A percentile compares a stretch with the other conserved stretches of the same genome.
Conservation (phyloP, 176 grass and related monocot genomes). For the Paspalum notatum region DNA sequence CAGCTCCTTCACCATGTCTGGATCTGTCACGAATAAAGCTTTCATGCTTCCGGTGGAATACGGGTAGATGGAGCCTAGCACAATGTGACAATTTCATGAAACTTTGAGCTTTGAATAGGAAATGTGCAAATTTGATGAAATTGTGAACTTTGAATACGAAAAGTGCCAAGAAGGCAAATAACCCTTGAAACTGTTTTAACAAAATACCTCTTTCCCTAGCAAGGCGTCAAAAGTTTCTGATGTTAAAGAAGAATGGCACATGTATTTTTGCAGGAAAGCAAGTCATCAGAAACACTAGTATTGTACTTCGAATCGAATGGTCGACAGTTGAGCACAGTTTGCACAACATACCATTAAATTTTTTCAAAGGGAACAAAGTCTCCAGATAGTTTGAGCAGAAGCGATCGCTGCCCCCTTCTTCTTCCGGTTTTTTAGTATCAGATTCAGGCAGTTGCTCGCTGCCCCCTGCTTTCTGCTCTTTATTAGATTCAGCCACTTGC, state of each 20-base stretch:
- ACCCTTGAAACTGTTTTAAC: too few relatives aligned
- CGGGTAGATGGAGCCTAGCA: slow-evolving; percentile 60
- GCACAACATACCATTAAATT: slow-evolving; percentile 56
- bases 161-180: too few relatives aligned
- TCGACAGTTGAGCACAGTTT: neutral
- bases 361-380: slow-evolving; percentile 67
- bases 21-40: slow-evolving; percentile 51
- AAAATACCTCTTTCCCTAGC: too few relatives aligned
- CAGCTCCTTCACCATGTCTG: slow-evolving; percentile 70
- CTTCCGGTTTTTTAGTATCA: too few relatives aligned
- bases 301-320: neutral
- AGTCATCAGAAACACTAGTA: neutral
- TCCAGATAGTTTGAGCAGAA: slow-evolving; percentile 50
- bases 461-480: too few relatives aligned
- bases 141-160: neutral
- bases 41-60: slow-evolving; percentile 70
- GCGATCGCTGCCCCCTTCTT: neutral
- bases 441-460: too few relatives aligned
- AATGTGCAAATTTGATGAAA: too few relatives aligned
- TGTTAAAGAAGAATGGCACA: neutral
- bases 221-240: too few relatives aligned
- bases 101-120: too few relatives aligned
- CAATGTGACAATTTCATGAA: neutral
- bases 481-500: too few relatives aligned
- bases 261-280: neutral